Evolutionary conservation across 2,329 filamentous ascomycete genomes (phyloP).

Genomic region (Rutstroemia sp.): DNA sequence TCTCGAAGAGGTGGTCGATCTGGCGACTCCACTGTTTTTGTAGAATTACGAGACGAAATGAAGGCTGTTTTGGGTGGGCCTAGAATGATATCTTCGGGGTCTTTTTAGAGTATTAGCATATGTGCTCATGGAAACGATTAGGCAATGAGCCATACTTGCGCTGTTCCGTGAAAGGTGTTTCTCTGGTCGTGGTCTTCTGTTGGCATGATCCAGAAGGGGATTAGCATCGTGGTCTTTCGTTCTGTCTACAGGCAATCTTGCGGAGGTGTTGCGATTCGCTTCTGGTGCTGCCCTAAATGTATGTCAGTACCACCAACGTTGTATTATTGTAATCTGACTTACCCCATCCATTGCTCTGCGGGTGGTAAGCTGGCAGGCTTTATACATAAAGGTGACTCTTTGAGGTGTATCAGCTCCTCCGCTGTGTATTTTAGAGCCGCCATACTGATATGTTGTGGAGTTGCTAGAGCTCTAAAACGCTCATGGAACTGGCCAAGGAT

Average conservation of each 20-base stretch:
- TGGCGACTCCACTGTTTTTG: conserved; percentile 33
- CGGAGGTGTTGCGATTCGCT: conserved; percentile 22
- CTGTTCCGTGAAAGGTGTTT: conserved; percentile 47
- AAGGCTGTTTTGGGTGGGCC: conserved; percentile 80
- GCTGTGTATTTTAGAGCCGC: conserved; percentile 53
- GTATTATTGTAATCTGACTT: conserved; percentile 20
- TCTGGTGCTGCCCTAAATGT: conserved; percentile 23
- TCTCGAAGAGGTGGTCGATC: conserved; percentile 42
- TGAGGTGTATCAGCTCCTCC: conserved; percentile 68
- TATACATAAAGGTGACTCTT: conserved; percentile 68
- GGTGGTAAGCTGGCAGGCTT: conserved; percentile 76
- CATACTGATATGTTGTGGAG: conserved; percentile 6
- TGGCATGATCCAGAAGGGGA: conserved; percentile 29
- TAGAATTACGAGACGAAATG: conserved; percentile 44
- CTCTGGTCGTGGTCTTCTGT: conserved; percentile 38
- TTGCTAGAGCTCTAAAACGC: background rate
- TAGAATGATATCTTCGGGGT: conserved; percentile 74
- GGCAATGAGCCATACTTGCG: conserved; percentile 40
- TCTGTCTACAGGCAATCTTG: conserved; percentile 41
- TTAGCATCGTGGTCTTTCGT: conserved; percentile 32
- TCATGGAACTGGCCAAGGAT: background rate
- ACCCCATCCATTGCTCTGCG: conserved; percentile 96
- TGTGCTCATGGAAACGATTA: conserved; percentile 15
- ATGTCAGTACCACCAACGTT: conserved; percentile 16
- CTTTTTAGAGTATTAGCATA: conserved; percentile 32